Evolutionary conservation across 2,329 filamentous ascomycete species (phyloP), one percentile per base, ranked within the genome.

Genomic region (Endothia cerciana): DNA sequence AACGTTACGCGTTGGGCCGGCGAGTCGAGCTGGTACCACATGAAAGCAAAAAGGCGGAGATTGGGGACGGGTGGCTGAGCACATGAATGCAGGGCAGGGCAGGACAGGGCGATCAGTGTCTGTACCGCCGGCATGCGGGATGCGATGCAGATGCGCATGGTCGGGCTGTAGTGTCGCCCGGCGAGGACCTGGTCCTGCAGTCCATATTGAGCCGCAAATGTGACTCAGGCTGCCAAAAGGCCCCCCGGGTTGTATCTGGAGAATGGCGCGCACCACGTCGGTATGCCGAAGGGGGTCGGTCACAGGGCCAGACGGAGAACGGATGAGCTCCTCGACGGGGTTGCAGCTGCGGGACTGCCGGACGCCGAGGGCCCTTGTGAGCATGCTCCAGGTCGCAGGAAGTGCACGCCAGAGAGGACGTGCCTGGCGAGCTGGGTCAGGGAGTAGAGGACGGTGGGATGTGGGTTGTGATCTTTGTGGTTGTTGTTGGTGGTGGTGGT

Each of bases 41-140:
- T 22, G 22, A 40, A n/a, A 61, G 30, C 43, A 43, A 62, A 55
- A 51, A 55, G 60, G 60, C 60, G 60, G 60, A 53, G 45, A 53
- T 53, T 53, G 22, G 30, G n/a, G 17, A n/a, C 15, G 40, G n/a
- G 28, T 36, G 43, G 41, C 58, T 28, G 58, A 49, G 28, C 43
- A n/a, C 43, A 30, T 49, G 28, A 15, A 15, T 19, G 28, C 41
- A 25, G n/a, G n/a, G 43, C 25, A 47, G 33, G 22, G 4, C 51
- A 22, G 22, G 47, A 22, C n/a, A n/a, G n/a, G n/a, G n/a, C n/a
- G n/a, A n/a, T 43, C 41, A 13, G 41, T 43, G 41, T 43, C 41
- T 43, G 41, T 15, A 36, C 33, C 33, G 33, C 10, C 47, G 28
- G 47, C 25, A 55, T n/a, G 51, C 51, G 13, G n/a, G 15, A 55